phyloP scores from a whole-genome alignment of 305 asterid species.

The Nicotiana rustica region DNA sequence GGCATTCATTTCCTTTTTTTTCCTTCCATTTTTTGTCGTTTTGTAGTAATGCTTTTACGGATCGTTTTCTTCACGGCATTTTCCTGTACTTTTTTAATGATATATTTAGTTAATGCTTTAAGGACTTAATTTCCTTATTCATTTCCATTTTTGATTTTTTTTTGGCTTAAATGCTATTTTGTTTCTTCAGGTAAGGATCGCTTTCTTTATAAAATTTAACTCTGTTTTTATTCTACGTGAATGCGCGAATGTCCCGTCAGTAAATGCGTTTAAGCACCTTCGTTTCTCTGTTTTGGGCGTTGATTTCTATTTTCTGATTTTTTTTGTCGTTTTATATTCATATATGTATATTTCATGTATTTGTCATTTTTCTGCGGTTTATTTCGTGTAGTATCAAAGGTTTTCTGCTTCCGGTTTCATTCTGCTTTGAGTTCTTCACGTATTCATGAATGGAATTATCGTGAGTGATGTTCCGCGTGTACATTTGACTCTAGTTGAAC shows the following conservation, averaged over 20 bases:
- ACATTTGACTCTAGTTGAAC: background rate
- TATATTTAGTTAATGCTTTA: background rate
- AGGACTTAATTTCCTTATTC: background rate
- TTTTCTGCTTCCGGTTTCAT: background rate
- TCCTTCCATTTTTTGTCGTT: background rate
- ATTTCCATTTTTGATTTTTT: background rate
- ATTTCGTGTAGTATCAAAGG: background rate
- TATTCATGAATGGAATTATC: background rate
- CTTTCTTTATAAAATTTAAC: background rate
- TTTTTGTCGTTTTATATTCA: conserved; percentile 17
- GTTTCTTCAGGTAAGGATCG: background rate
- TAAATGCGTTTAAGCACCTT: background rate
- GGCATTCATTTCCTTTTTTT: background rate
- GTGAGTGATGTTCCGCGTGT: background rate
- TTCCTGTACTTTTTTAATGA: conserved; percentile 11
- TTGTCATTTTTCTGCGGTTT: background rate
- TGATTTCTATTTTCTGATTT: background rate
- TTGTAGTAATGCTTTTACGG: background rate
- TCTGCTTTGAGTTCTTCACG: background rate
- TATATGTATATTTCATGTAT: background rate
- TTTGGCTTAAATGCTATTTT: background rate
- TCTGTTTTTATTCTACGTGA: background rate
- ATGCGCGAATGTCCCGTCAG: background rate
- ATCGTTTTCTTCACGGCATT: background rate
- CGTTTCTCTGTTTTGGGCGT: background rate